Evolutionary conservation across 306 rosid species (phyloP).

Genomic region (Senna tora): DNA sequence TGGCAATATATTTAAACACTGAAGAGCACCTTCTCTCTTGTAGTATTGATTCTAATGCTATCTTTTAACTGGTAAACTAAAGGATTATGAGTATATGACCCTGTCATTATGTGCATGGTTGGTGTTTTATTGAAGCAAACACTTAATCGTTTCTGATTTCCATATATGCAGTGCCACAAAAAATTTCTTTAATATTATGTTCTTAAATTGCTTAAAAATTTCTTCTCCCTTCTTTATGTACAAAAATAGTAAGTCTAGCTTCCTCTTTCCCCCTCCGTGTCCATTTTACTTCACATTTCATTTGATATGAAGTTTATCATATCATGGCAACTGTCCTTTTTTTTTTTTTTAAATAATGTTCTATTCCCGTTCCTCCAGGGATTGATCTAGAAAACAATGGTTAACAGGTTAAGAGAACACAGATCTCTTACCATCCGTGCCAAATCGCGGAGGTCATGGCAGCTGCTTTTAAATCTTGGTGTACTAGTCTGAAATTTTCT

Average conservation of each 20-base stretch:
- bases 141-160: background rate
- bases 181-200: no score
- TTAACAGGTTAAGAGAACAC: no score
- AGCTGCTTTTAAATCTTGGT: background rate
- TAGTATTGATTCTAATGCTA: background rate
- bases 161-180: background rate
- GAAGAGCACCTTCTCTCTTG: background rate
- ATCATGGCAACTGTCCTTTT: no score
- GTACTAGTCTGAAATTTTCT: slow-evolving; percentile 3
- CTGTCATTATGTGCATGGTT: background rate
- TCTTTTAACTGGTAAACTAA: background rate
- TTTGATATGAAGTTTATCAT: background rate
- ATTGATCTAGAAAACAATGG: no score
- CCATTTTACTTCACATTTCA: background rate
- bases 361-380: no score
- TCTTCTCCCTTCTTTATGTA: background rate
- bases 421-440: no score
- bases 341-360: no score
- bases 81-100: background rate
- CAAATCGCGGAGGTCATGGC: no score
- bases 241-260: background rate
- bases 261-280: background rate
- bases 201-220: background rate
- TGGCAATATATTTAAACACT: background rate
- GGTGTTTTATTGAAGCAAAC: background rate